Base-by-base conservation (phyloP, 352 stramenopile genomes). In the Phytophthora tubulina region DNA sequence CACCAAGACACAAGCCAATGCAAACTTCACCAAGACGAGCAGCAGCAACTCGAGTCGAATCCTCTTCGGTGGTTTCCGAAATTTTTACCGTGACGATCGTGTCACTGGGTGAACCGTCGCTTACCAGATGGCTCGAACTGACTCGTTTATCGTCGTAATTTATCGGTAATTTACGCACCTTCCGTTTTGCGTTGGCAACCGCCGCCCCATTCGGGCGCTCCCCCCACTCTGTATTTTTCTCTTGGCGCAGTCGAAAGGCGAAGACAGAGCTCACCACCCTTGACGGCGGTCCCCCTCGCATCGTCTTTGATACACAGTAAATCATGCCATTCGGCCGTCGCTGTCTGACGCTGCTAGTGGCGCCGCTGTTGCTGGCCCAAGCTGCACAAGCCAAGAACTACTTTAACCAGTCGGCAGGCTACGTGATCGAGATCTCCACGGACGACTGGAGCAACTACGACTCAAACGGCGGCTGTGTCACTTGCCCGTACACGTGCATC, bases 401-500 rank as follows among this genome's bases (percentile, higher is more conserved):
- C 48, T 94, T 89, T 67, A 94, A 94, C 84, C 85, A 91, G 73
- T 84, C 77, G 39, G 70, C 88, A 1, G 68, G 73, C 51, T 95
- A 91, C 76, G 53, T 73, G 49, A 88, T 95, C 70, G 85, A 93
- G 27, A 89, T 95, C 58, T 73, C 53, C 35, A 91, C 88, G 50
- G 78, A 72, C 15, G 84, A 92, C 61, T 96, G 89, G 89, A 91
- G 80, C 68, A 96, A 96, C 79, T 94, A 92, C 78, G 84, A 88
- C 38, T 33, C 73, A 6, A 86, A 94, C n/a, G 85, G 89, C 50
- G 89, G 89, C 59, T 95, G 89, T 64, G 86, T 95, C 39, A 96
- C 89, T 50, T 96, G 89, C 42, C 89, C 89, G 2, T 96, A 95
- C 79, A 95, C 89, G 55, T 96, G 89, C 67, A 81, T 96, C 44